Conservation (phyloP, 2,329 filamentous ascomycete species). For the Phialocephala subalpina region DNA sequence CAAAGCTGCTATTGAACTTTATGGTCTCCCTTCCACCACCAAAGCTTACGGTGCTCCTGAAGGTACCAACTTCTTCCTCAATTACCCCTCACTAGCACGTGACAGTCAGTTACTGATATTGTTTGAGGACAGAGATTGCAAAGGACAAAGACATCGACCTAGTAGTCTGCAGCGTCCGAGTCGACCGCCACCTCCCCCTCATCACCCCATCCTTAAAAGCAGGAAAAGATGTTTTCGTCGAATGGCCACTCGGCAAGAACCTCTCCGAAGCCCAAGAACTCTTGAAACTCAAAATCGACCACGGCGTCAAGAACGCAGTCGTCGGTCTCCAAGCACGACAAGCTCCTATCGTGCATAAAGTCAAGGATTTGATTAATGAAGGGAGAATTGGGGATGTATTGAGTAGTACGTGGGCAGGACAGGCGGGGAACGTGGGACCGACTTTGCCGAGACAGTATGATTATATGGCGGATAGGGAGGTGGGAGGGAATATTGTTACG, state of each 20-base stretch:
- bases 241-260: slow-evolving; percentile 57
- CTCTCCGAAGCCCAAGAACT: slow-evolving; percentile 53
- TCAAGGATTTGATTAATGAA: slow-evolving; percentile 50
- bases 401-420: slow-evolving; percentile 44
- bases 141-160: slow-evolving; percentile 56
- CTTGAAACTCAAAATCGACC: slow-evolving; percentile 49
- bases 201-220: slow-evolving; percentile 52
- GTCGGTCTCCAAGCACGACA: slow-evolving; percentile 61
- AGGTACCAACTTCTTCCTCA: slow-evolving; percentile 28
- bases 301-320: slow-evolving; percentile 48
- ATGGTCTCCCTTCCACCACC: slow-evolving; percentile 47
- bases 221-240: slow-evolving; percentile 57
- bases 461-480: slow-evolving; percentile 53
- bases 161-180: slow-evolving; percentile 54
- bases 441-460: slow-evolving; percentile 42
- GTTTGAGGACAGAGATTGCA: slow-evolving; percentile 46
- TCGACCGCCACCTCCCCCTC: slow-evolving; percentile 52
- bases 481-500: slow-evolving; percentile 46
- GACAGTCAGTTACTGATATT: not conserved
- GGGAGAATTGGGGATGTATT: slow-evolving; percentile 61
- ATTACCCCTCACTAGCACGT: not conserved
- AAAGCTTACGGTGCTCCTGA: slow-evolving; percentile 53
- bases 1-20: slow-evolving; percentile 49
- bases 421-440: slow-evolving; percentile 19
- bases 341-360: slow-evolving; percentile 47